A percentile compares a stretch with the other conserved stretches of the same genome.
These are phyloP conservation scores for Mycosphaerella sp. DNA, from an alignment of 2,329 filamentous ascomycete species.

Conservation along the genomic window DNA sequence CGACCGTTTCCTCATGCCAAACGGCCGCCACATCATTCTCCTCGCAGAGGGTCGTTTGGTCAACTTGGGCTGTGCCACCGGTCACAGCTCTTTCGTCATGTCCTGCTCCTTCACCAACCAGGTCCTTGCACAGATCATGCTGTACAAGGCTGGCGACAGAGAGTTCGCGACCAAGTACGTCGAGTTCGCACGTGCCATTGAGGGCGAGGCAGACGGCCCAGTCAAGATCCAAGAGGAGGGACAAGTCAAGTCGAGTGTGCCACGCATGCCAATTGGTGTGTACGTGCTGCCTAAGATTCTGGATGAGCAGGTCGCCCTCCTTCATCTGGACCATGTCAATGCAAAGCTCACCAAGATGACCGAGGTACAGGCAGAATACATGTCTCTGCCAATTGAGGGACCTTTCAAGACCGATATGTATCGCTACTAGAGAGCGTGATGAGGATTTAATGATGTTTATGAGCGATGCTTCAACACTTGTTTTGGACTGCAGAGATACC, in stretches of 20 bases:
- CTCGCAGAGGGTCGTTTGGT: slow-evolving; percentile 97
- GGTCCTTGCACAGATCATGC: slow-evolving; percentile 97
- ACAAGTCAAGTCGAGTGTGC: slow-evolving; percentile 51
- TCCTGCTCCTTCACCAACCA: slow-evolving; percentile 99
- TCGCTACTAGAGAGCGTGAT: slow-evolving; percentile 54
- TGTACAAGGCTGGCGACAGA: slow-evolving; percentile 87
- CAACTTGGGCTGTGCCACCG: slow-evolving; percentile 98
- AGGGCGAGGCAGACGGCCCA: slow-evolving; percentile 28
- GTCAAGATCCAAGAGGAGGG: slow-evolving; percentile 45
- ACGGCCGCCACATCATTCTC: slow-evolving; percentile 94
- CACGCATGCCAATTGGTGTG: slow-evolving; percentile 77
- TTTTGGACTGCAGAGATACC: slow-evolving; percentile 15
- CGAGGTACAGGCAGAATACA: slow-evolving; percentile 86
- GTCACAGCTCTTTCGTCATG: slow-evolving; percentile 99
- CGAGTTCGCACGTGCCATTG: slow-evolving; percentile 65
- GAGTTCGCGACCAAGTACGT: slow-evolving; percentile 89
- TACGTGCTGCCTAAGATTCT: slow-evolving; percentile 98
- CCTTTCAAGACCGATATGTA: slow-evolving; percentile 96
- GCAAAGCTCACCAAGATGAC: slow-evolving; percentile 86
- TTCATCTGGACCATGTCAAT: slow-evolving; percentile 90
- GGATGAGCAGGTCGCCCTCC: slow-evolving; percentile 94
- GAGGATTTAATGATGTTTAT: slow-evolving; percentile 20
- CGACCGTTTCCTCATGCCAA: slow-evolving; percentile 93
- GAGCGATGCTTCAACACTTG: slow-evolving; percentile 26
- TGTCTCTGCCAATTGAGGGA: slow-evolving; percentile 76